Conservation (phyloP, 2,329 filamentous ascomycete species). For the Dactylella cylindrospora region DNA sequence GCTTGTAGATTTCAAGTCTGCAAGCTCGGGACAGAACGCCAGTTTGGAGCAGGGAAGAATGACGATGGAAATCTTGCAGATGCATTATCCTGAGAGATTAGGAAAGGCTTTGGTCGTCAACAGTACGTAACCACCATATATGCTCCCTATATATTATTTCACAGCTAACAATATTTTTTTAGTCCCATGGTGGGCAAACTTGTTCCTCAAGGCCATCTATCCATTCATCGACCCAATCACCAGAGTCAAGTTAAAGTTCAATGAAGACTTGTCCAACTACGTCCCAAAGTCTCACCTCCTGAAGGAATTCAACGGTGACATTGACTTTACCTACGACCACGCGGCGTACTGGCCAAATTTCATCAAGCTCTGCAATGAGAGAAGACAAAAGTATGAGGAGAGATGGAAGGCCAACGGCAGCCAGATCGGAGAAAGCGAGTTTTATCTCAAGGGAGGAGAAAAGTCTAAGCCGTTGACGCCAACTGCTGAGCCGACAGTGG, state of each 20-base stretch:
- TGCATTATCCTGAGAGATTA: conserved; percentile 90
- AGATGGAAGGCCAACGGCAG: conserved; percentile 81
- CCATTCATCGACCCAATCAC: conserved; percentile 96
- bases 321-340: conserved; percentile 92
- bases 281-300: conserved; percentile 81
- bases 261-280: conserved; percentile 81
- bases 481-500: conserved; percentile 14
- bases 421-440: conserved; percentile 80
- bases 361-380: conserved; percentile 67
- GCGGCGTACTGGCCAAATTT: conserved; percentile 84
- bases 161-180: conserved; percentile 15
- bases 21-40: conserved; percentile 73
- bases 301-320: conserved; percentile 73
- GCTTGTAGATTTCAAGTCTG: conserved; percentile 86
- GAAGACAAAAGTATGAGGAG: conserved; percentile 63
- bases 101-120: conserved; percentile 88
- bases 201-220: conserved; percentile 91
- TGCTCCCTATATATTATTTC: not conserved
- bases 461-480: conserved; percentile 49
- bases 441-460: conserved; percentile 75
- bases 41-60: conserved; percentile 74
- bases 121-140: conserved; percentile 57
- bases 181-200: conserved; percentile 87
- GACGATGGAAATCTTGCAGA: conserved; percentile 88
- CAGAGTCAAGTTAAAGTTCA: conserved; percentile 93